Evolutionary conservation across 139 green algal species (phyloP), one percentile per base, ranked within the genome.

Genomic region (Asterochloris erici): DNA sequence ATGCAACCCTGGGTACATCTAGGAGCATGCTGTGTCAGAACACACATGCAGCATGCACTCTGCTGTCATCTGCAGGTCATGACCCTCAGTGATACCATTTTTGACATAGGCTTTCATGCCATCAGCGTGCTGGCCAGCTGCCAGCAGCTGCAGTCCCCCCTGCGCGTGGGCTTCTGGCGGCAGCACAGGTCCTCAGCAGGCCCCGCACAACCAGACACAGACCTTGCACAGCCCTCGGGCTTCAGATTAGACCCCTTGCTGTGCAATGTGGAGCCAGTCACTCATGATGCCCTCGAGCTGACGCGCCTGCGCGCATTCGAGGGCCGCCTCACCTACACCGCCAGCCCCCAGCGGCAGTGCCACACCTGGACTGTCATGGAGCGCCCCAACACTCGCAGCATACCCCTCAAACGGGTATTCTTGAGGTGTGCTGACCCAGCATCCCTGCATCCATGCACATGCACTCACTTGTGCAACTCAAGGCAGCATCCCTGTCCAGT

Each of bases 271-370:
- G 89, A 93, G 85, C 89, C 86, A 2, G 54, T 79, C n/a, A 54
- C 90, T 9, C 93, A 91, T 2, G 74, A 85, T 47, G 78, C 94
- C 68, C 92, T 99, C 78, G 96, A 98, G 91, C 86, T 98, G 79
- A 83, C 87, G 63, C 94, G 91, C 77, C 85, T 98, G 54, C 60
- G 68, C 38, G 63, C 29, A 15, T 82, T 82, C 19, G 60, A 17
- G n/a, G 68, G 24, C 16, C 14, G 79, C 54, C 14, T 78, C 11
- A 23, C 79, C 16, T 94, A 97, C 87, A 84, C 83, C 19, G 89
- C 90, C 28, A 98, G 92, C 69, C 90, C 94, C 80, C 96, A 98
- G 88, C 88, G 94, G 28, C 96, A 98, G 90, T 96, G 91, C 89
- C 96, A 98, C 89, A 89, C 95, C 19, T 98, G 94, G 86, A 89